A percentile compares a stretch with the other conserved stretches of the same genome.
phyloP scores from a whole-genome alignment of 768 basidiomycete species.

The Podaxis mareebaensis region DNA sequence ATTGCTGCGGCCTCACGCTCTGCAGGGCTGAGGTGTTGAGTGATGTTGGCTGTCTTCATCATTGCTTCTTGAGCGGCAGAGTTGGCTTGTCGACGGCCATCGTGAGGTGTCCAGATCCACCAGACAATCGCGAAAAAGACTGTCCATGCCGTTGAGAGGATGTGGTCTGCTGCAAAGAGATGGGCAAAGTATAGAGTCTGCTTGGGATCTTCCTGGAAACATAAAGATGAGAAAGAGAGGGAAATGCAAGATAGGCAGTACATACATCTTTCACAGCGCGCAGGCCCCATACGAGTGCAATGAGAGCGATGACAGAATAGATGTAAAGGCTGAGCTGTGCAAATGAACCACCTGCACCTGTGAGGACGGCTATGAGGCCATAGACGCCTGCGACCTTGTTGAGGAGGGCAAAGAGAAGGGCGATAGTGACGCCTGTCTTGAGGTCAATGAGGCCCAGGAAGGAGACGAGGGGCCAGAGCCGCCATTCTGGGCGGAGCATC shows the following conservation, averaged over 20 bases:
- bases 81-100: constrained; percentile 78
- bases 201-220: constrained; percentile 79
- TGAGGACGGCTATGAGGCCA: constrained; percentile 88
- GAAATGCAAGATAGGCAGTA: constrained; percentile 18
- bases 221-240: constrained; percentile 10
- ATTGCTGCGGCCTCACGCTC: constrained; percentile 74
- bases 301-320: constrained; percentile 84
- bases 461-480: constrained; percentile 78
- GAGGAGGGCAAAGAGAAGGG: constrained; percentile 88
- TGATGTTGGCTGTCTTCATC: constrained; percentile 58
- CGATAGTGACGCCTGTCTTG: constrained; percentile 89
- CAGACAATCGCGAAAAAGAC: constrained; percentile 86
- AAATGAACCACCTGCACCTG: constrained; percentile 91
- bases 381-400: constrained; percentile 99
- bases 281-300: constrained; percentile 84
- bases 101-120: constrained; percentile 93
- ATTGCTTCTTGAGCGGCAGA: constrained; percentile 89
- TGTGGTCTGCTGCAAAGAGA: constrained; percentile 88
- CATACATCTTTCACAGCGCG: constrained; percentile 82
- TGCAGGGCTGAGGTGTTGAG: constrained; percentile 56
- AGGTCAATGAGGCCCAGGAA: constrained; percentile 89
- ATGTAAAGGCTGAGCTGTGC: constrained; percentile 91
- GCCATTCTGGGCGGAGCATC: constrained; percentile 80
- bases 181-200: constrained; percentile 89
- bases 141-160: constrained; percentile 90